A percentile compares a stretch with the other conserved stretches of the same genome.
phyloP scores from a whole-genome alignment of 805 yeast species.

The Saturnispora gosingensis region DNA sequence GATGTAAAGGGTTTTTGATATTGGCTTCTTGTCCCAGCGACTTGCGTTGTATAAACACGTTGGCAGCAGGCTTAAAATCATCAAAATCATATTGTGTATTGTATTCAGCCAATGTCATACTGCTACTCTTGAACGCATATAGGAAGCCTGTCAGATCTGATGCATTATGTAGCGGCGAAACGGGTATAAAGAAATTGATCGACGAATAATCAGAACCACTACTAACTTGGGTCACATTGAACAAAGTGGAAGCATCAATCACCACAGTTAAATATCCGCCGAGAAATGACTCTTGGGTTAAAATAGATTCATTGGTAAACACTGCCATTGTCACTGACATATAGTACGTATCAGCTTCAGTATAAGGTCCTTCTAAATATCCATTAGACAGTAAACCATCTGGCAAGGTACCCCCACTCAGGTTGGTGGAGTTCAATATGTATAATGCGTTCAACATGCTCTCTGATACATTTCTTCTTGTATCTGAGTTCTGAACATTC shows the following conservation, averaged over 20 bases:
- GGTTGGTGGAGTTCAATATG: slow-evolving; percentile 15
- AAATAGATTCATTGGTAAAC: slow-evolving; percentile 61
- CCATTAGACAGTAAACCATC: slow-evolving; percentile 34
- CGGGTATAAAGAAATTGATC: slow-evolving; percentile 21
- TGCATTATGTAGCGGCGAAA: slow-evolving; percentile 16
- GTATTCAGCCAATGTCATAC: background rate
- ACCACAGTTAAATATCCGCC: slow-evolving; percentile 65
- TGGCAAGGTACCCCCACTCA: slow-evolving; percentile 28
- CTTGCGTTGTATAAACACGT: slow-evolving; percentile 15
- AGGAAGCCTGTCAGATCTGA: slow-evolving; percentile 28
- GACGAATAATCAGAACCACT: slow-evolving; percentile 26
- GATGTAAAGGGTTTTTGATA: slow-evolving; percentile 28
- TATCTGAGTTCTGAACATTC: slow-evolving; percentile 29
- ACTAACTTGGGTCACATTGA: slow-evolving; percentile 23
- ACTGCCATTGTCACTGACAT: slow-evolving; percentile 76
- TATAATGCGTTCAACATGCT: slow-evolving; percentile 36
- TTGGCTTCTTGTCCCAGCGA: slow-evolving; percentile 35
- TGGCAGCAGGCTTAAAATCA: slow-evolving; percentile 19
- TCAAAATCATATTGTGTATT: slow-evolving; percentile 7
- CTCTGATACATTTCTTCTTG: slow-evolving; percentile 25
- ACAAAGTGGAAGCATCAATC: slow-evolving; percentile 31
- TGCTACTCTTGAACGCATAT: slow-evolving; percentile 35
- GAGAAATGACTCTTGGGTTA: slow-evolving; percentile 46
- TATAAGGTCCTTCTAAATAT: slow-evolving; percentile 58
- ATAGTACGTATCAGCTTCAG: slow-evolving; percentile 38